Conservation (phyloP, 148 eudicot genomes). For the Salicornia ramosissima region DNA sequence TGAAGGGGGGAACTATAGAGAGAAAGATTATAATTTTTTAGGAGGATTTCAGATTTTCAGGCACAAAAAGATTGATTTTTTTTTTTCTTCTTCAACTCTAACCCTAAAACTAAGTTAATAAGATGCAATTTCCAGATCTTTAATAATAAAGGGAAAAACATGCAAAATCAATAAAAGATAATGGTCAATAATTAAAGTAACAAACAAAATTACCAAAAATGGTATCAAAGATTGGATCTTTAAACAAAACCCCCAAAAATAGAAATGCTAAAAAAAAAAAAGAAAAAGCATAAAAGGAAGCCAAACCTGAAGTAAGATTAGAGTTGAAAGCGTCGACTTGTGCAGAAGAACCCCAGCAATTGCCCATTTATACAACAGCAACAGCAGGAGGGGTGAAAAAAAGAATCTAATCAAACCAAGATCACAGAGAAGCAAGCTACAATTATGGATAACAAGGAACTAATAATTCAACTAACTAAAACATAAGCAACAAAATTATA, state of each 20-base stretch:
- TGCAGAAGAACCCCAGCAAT: slow-evolving; percentile 73
- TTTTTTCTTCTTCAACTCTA: not conserved
- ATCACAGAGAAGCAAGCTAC: not conserved
- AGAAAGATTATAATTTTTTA: not conserved
- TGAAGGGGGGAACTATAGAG: not conserved
- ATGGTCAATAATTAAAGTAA: not conserved
- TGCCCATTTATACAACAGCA: slow-evolving; percentile 48
- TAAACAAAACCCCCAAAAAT: not conserved
- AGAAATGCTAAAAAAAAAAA: not conserved
- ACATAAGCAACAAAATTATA: not conserved
- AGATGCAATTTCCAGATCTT: too few relatives aligned
- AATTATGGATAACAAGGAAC: not conserved
- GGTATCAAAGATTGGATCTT: slow-evolving; percentile 6
- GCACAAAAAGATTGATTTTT: too few relatives aligned
- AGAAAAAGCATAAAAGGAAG: not conserved
- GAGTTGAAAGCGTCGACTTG: slow-evolving; percentile 58
- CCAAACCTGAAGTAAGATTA: slow-evolving; percentile 47
- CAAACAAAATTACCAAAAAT: not conserved
- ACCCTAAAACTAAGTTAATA: not conserved
- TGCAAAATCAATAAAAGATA: too few relatives aligned
- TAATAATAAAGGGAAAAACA: too few relatives aligned
- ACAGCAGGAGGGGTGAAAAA: not conserved
- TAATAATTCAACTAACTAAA: too few relatives aligned
- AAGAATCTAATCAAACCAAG: not conserved
- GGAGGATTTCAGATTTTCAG: too few relatives aligned